Percentiles rank a stretch among this genome's conserved stretches.
These are phyloP conservation scores for Cytospora mali DNA, from an alignment of 2,329 filamentous ascomycete species.

Conservation along the genomic window DNA sequence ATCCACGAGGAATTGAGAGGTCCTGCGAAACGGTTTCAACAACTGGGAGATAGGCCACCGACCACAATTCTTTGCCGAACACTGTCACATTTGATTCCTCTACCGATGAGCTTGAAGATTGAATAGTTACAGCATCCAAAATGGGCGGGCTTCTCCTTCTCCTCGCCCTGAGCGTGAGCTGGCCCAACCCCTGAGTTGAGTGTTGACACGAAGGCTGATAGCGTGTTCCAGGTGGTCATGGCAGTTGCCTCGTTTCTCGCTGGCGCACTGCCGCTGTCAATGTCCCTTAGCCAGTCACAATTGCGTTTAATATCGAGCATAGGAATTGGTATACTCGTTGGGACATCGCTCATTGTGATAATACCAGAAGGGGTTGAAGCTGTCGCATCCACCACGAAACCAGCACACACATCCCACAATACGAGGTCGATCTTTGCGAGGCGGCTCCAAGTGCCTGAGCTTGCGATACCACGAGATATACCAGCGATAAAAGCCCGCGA, in stretches of 20 bases:
- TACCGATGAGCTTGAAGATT: constrained; percentile 18
- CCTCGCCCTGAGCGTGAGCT: constrained; percentile 37
- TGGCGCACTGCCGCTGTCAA: constrained; percentile 85
- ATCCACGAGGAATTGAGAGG: not conserved
- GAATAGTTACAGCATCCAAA: constrained; percentile 17
- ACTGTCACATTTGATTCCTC: not conserved
- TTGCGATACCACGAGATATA: constrained; percentile 12
- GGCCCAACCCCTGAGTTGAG: constrained; percentile 32
- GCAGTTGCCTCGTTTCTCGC: constrained; percentile 75
- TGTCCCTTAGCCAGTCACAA: constrained; percentile 84
- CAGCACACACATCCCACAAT: constrained; percentile 42
- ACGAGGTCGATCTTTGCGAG: constrained; percentile 26
- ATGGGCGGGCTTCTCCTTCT: constrained; percentile 40
- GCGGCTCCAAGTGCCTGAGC: constrained; percentile 3
- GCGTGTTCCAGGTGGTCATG: constrained; percentile 38
- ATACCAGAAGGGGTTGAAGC: constrained; percentile 97
- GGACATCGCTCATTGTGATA: constrained; percentile 94
- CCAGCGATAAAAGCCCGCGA: constrained; percentile 3
- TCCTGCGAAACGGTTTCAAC: constrained; percentile 2
- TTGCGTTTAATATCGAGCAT: constrained; percentile 87
- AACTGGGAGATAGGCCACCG: constrained; percentile 6
- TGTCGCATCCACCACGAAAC: constrained; percentile 63
- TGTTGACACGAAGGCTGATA: constrained; percentile 30
- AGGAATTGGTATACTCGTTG: constrained; percentile 91
- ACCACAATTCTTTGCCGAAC: not conserved